These are phyloP conservation scores for Delonix regia DNA, from an alignment of 306 rosid species.

Conservation along the genomic window DNA sequence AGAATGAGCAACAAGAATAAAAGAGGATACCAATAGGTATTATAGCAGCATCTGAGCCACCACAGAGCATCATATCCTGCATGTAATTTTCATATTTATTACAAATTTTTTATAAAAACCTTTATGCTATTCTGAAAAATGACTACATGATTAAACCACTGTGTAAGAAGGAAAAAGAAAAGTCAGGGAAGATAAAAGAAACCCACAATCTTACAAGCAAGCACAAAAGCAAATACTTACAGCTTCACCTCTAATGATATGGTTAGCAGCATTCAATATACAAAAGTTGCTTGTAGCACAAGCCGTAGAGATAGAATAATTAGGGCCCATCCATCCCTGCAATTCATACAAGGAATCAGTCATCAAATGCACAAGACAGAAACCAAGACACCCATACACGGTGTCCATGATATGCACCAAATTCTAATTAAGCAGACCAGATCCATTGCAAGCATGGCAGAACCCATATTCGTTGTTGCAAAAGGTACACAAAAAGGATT, in stretches of 20 bases:
- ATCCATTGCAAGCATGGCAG: conserved; percentile 97
- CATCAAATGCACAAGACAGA: conserved; percentile 26
- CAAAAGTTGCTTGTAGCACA: conserved; percentile 96
- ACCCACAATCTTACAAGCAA: conserved; percentile 16
- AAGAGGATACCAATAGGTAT: conserved; percentile 78
- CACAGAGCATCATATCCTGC: conserved; percentile 92
- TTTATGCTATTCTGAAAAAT: conserved; percentile 11
- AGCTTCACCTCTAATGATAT: conserved; percentile 92
- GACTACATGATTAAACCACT: background rate
- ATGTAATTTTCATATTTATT: conserved; percentile 29
- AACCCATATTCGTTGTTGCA: conserved; percentile 95
- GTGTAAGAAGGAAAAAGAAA: conserved; percentile 16
- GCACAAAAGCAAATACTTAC: conserved; percentile 58
- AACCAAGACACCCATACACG: conserved; percentile 31
- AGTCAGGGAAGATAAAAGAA: background rate
- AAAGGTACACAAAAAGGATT: conserved; percentile 91
- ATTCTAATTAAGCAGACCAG: conserved; percentile 59
- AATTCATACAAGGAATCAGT: conserved; percentile 32
- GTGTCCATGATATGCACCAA: conserved; percentile 19
- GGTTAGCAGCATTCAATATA: conserved; percentile 87
- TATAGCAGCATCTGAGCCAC: conserved; percentile 88
- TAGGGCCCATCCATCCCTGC: conserved; percentile 99
- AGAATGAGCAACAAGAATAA: conserved; percentile 6
- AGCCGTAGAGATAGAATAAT: conserved; percentile 90
- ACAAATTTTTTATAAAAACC: background rate